Conservation (phyloP, 2,329 filamentous ascomycete genomes). For the Paraphoma chrysanthemicola region DNA sequence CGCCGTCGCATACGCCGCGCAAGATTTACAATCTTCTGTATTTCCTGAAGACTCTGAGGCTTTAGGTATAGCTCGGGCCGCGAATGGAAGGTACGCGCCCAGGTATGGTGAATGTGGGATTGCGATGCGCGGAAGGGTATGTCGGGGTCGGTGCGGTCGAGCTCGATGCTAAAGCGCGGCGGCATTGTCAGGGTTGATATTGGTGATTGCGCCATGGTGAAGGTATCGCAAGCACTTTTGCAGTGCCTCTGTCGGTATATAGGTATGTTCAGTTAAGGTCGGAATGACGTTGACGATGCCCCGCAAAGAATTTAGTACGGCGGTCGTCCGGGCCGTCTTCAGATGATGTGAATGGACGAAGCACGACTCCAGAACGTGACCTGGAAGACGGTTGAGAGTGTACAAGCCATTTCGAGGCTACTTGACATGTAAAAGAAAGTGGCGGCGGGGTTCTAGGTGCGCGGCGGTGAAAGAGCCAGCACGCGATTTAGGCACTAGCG, state of each 20-base stretch:
- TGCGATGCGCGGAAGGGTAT: constrained; percentile 79
- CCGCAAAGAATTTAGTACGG: not conserved
- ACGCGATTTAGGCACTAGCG: constrained; percentile 1
- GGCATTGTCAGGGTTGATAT: constrained; percentile 40
- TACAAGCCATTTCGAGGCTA: not conserved
- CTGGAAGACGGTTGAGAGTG: not conserved
- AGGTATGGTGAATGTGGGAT: constrained; percentile 83
- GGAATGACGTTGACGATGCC: constrained; percentile 2
- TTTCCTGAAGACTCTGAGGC: constrained; percentile 78
- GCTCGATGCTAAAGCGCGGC: constrained; percentile 58
- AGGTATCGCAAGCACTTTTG: constrained; percentile 3
- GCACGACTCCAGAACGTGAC: not conserved
- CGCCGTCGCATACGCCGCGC: constrained; percentile 82
- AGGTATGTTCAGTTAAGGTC: not conserved
- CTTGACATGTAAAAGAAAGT: not conserved
- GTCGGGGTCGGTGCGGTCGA: constrained; percentile 64
- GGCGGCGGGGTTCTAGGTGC: not conserved
- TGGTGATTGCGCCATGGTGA: constrained; percentile 32
- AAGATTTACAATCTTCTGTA: constrained; percentile 82
- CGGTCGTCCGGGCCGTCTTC: not conserved
- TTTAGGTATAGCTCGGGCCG: constrained; percentile 90
- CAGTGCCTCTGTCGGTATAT: not conserved
- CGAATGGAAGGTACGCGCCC: constrained; percentile 91
- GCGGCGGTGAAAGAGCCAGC: not conserved
- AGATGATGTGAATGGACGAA: not conserved